Evolutionary conservation across 805 yeast genomes (phyloP).

Genomic region (Candida fluviatilis): DNA sequence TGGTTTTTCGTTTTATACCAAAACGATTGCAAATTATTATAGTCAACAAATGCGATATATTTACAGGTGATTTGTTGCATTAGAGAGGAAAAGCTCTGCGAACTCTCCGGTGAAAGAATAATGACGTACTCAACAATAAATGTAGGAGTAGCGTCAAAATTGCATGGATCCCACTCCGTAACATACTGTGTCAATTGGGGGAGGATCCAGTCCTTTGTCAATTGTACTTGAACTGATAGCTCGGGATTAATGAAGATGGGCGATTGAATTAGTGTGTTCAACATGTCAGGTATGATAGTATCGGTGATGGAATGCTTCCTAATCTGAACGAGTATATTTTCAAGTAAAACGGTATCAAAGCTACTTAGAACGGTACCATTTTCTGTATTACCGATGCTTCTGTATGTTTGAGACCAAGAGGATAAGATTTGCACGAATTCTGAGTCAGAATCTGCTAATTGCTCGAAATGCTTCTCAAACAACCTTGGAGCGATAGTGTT

Average conservation of each 20-base stretch:
- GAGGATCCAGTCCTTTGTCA: constrained; percentile 14
- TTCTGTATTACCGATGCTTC: constrained; percentile 4
- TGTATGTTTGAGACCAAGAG: constrained; percentile 13
- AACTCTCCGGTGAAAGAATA: constrained; percentile 9
- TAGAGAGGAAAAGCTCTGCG: constrained; percentile 4
- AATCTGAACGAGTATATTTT: not conserved
- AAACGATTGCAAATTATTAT: constrained; percentile 8
- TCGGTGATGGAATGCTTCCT: not conserved
- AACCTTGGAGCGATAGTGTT: constrained; percentile 4
- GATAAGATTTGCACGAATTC: constrained; percentile 7
- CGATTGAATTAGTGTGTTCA: constrained; percentile 14
- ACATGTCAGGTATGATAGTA: constrained; percentile 8
- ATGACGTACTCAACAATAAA: constrained; percentile 18
- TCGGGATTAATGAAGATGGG: constrained; percentile 13
- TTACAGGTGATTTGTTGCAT: constrained; percentile 8
- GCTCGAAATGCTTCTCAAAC: constrained; percentile 9
- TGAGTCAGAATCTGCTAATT: constrained; percentile 4
- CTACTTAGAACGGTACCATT: not conserved
- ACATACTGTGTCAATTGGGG: constrained; percentile 14
- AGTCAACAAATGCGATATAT: constrained; percentile 10
- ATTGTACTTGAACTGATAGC: constrained; percentile 9
- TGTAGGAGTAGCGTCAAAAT: constrained; percentile 8
- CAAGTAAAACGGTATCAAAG: not conserved
- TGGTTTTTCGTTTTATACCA: constrained; percentile 9
- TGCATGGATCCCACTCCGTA: constrained; percentile 15